Conservation (phyloP, 306 rosid genomes). For the Carpinus viminea region DNA sequence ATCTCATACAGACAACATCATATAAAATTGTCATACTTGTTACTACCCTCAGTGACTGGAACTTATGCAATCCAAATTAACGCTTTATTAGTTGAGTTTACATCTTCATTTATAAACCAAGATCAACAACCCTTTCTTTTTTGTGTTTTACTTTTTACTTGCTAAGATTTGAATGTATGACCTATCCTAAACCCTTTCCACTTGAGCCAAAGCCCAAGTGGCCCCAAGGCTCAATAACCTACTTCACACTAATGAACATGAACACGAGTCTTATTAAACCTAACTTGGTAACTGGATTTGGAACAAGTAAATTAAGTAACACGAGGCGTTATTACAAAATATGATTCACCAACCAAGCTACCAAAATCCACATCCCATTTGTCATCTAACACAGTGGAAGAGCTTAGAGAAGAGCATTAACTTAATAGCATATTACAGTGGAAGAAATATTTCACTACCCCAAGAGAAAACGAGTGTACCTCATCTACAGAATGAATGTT, state of each 20-base stretch:
- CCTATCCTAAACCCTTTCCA: not conserved
- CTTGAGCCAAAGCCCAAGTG: no score
- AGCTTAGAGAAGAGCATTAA: no score
- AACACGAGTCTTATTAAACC: not conserved
- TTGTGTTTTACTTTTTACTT: not conserved
- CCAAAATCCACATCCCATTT: not conserved
- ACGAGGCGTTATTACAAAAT: not conserved
- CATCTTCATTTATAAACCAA: not conserved
- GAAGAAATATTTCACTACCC: not conserved
- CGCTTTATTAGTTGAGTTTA: not conserved
- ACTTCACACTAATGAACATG: not conserved
- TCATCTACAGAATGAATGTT: conserved; percentile 90
- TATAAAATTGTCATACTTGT: not conserved
- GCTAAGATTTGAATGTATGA: not conserved
- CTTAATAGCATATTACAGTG: not conserved
- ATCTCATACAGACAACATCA: not conserved
- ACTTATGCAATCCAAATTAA: not conserved
- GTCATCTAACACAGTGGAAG: not conserved
- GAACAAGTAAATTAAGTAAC: not conserved
- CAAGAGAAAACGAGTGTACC: conserved; percentile 48
- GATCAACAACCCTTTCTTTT: not conserved
- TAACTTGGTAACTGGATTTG: not conserved
- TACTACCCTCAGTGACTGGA: not conserved
- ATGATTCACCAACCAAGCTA: not conserved
- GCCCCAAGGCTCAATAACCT: not conserved